A percentile compares a stretch with the other conserved stretches of the same genome.
phyloP scores from a whole-genome alignment of 1,284 basidiomycete genomes.

The Veloboletus limbatus region DNA sequence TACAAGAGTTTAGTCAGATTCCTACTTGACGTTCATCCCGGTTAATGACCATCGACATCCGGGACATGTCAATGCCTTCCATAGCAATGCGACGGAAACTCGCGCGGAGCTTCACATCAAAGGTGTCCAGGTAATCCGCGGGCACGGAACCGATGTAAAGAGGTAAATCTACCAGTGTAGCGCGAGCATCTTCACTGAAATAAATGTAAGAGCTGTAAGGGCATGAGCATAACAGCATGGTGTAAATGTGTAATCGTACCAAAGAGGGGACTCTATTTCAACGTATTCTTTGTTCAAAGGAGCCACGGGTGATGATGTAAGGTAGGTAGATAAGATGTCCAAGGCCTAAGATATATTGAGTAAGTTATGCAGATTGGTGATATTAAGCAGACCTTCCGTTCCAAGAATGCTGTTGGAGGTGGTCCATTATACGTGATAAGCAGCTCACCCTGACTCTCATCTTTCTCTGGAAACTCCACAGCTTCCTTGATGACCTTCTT shows the following conservation, averaged over 20 bases:
- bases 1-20: background rate
- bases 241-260: conserved; percentile 39
- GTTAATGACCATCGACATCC: conserved; percentile 87
- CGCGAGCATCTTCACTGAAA: conserved; percentile 77
- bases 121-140: conserved; percentile 69
- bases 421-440: conserved; percentile 82
- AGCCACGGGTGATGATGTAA: conserved; percentile 87
- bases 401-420: conserved; percentile 68
- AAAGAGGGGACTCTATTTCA: conserved; percentile 88
- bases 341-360: conserved; percentile 55
- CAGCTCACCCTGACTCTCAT: conserved; percentile 93
- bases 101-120: conserved; percentile 68
- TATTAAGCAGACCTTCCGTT: conserved; percentile 58
- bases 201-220: conserved; percentile 74
- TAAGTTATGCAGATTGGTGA: background rate
- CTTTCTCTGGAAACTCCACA: conserved; percentile 97
- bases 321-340: conserved; percentile 83
- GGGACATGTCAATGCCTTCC: conserved; percentile 87
- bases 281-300: conserved; percentile 93
- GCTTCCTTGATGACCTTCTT: conserved; percentile 54
- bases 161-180: conserved; percentile 71
- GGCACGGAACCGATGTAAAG: conserved; percentile 87
- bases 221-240: conserved; percentile 21
- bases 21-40: conserved; percentile 83
- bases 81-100: conserved; percentile 72